phyloP scores from a whole-genome alignment of 106 monocot genomes.

The Dioscorea dumetorum region DNA sequence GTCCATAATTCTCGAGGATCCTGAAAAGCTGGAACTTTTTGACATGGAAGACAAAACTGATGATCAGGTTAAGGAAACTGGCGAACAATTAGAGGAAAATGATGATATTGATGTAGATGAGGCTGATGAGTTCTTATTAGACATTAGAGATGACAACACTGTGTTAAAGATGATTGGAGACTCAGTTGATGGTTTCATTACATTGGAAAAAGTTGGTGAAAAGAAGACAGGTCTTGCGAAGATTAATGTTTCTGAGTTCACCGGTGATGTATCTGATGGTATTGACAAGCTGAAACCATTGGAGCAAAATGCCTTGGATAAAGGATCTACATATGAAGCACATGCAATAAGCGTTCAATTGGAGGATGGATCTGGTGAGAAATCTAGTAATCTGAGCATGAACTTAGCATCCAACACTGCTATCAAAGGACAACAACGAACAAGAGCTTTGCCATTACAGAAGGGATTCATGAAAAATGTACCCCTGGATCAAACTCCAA shows the following conservation, averaged over 20 bases:
- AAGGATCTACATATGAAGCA: too few relatives aligned
- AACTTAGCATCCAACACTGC: not conserved
- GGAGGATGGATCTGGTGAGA: not conserved
- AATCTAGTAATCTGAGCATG: not conserved
- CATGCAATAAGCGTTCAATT: not conserved
- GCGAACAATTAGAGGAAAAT: conserved; percentile 20
- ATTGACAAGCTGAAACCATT: not conserved
- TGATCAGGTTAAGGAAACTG: conserved; percentile 11
- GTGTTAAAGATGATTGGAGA: too few relatives aligned
- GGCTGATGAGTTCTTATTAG: not conserved
- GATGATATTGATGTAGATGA: conserved; percentile 8
- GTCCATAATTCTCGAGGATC: not conserved
- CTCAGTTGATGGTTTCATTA: conserved; percentile 4
- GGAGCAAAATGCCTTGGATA: not conserved
- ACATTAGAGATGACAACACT: too few relatives aligned
- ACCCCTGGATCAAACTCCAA: too few relatives aligned
- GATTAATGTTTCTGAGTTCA: not conserved
- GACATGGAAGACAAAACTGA: not conserved
- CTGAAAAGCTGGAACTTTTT: not conserved
- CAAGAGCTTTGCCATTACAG: not conserved
- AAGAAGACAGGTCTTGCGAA: conserved; percentile 1
- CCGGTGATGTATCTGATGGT: not conserved
- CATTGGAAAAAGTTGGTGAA: too few relatives aligned
- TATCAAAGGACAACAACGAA: not conserved
- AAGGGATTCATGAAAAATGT: too few relatives aligned